Evolutionary conservation across 805 yeast species (phyloP).

Genomic region (Danielozyma ontarioensis): DNA sequence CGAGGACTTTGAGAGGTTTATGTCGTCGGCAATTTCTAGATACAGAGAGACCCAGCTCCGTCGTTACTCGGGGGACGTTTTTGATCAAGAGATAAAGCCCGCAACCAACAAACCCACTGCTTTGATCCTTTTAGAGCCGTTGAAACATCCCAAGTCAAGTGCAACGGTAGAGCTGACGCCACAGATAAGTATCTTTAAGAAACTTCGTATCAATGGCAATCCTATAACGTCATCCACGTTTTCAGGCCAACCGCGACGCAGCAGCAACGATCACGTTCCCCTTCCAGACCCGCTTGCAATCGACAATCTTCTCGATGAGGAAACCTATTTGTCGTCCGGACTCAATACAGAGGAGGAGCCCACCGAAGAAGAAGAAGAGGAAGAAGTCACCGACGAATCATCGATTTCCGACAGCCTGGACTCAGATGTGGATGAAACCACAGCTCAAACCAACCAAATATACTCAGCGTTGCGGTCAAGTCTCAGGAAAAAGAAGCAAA

Average conservation of each 20-base stretch:
- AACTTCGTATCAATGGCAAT: slow-evolving; percentile 35
- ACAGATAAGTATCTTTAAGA: slow-evolving; percentile 36
- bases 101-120: background rate
- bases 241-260: too few species aligned
- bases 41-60: slow-evolving; percentile 24
- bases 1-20: slow-evolving; percentile 28
- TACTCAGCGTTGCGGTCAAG: slow-evolving; percentile 9
- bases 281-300: too few species aligned
- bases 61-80: slow-evolving; percentile 8
- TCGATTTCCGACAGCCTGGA: slow-evolving; percentile 9
- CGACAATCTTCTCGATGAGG: background rate
- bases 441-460: slow-evolving; percentile 15
- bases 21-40: slow-evolving; percentile 25
- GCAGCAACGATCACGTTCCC: too few species aligned
- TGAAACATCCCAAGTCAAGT: slow-evolving; percentile 20
- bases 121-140: slow-evolving; percentile 7
- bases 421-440: slow-evolving; percentile 6
- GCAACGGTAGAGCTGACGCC: slow-evolving; percentile 34
- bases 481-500: slow-evolving; percentile 5
- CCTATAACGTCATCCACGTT: slow-evolving; percentile 24
- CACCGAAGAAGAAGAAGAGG: slow-evolving; percentile 3
- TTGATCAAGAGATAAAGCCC: slow-evolving; percentile 1
- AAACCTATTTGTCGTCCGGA: slow-evolving; percentile 3
- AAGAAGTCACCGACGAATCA: slow-evolving; percentile 5
- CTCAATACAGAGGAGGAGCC: slow-evolving; percentile 1